Base-by-base conservation (phyloP, 306 rosid genomes). In the Styphnolobium japonicum region DNA sequence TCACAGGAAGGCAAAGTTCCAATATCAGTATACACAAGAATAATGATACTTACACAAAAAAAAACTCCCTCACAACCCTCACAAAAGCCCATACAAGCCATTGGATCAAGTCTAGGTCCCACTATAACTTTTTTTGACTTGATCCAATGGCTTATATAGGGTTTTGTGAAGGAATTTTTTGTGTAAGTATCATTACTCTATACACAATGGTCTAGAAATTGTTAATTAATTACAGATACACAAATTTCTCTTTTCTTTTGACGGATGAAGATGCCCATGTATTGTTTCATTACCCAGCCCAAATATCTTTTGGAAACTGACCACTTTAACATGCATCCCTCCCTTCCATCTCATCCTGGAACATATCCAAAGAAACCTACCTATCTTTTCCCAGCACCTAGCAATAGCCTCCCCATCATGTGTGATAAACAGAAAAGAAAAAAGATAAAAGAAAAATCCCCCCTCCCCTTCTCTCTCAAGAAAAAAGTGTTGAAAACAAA, bases 391-490 rank as follows among this genome's bases (percentile, higher is more conserved):
- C 21, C 42, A 27, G 56, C 66, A 61, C 49, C 39, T 18, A 18
- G n/a, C n/a, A n/a, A n/a, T n/a, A n/a, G 19, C 48, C 67, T 79
- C 56, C 53, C 46, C 77, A 83, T 75, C 78, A 12, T 15, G 34
- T 62, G 80, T 76, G 81, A 42, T n/a, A n/a, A n/a, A n/a, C n/a
- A n/a, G n/a, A n/a, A n/a, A n/a, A n/a, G n/a, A n/a, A n/a, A n/a
- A n/a, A n/a, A n/a, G n/a, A 82, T 67, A 37, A 60, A 53, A 74
- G 62, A 75, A 60, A 8, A 22, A 68, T 42, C 39, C 78, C 29
- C n/a, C n/a, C n/a, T n/a, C 87, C 82, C n/a, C 84, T 75, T 56
- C 36, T 46, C 73, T 57, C 57, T 52, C 74, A 27, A 67, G 53
- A 18, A 6, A 14, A 58, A 55, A 55, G 34, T 4, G 49, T 19